Evolutionary conservation across 2,329 filamentous ascomycete species (phyloP).

Genomic region (Colletotrichum falcatum): DNA sequence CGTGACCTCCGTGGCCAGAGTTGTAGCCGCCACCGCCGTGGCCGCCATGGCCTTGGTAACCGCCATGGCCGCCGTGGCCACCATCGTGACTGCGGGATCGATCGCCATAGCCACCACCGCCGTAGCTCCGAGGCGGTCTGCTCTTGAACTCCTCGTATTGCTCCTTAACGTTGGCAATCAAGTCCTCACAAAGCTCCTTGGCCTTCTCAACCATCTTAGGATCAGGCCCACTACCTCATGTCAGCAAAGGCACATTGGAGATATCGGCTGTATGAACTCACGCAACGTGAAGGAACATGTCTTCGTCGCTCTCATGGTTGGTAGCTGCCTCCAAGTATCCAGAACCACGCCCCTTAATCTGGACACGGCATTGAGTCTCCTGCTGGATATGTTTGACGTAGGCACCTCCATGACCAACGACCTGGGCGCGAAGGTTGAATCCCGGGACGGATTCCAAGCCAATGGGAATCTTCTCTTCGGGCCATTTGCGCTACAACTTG

Average conservation of each 20-base stretch:
- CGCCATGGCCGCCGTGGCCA: constrained; percentile 52
- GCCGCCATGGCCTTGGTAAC: constrained; percentile 51
- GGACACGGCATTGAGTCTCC: constrained; percentile 93
- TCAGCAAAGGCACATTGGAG: constrained; percentile 47
- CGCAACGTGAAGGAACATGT: constrained; percentile 97
- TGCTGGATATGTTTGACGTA: constrained; percentile 99
- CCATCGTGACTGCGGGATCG: constrained; percentile 54
- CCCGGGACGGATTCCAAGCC: constrained; percentile 90
- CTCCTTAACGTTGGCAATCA: constrained; percentile 86
- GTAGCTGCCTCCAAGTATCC: constrained; percentile 92
- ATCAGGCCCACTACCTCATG: constrained; percentile 78
- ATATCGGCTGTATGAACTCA: constrained; percentile 60
- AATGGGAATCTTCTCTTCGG: constrained; percentile 94
- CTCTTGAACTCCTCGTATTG: constrained; percentile 94
- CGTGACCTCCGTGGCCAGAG: constrained; percentile 47
- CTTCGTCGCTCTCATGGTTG: constrained; percentile 91
- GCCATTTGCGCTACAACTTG: constrained; percentile 90
- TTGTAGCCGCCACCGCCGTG: constrained; percentile 36
- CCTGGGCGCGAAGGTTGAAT: constrained; percentile 95
- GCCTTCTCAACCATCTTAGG: constrained; percentile 86
- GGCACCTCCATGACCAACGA: constrained; percentile 92
- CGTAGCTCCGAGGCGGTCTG: constrained; percentile 76
- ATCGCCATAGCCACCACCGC: constrained; percentile 59
- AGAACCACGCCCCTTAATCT: constrained; percentile 97
- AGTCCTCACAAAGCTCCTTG: constrained; percentile 88